These are phyloP conservation scores for Erythrobasidium yunnanense DNA, from an alignment of 768 basidiomycete genomes.

Conservation along the genomic window DNA sequence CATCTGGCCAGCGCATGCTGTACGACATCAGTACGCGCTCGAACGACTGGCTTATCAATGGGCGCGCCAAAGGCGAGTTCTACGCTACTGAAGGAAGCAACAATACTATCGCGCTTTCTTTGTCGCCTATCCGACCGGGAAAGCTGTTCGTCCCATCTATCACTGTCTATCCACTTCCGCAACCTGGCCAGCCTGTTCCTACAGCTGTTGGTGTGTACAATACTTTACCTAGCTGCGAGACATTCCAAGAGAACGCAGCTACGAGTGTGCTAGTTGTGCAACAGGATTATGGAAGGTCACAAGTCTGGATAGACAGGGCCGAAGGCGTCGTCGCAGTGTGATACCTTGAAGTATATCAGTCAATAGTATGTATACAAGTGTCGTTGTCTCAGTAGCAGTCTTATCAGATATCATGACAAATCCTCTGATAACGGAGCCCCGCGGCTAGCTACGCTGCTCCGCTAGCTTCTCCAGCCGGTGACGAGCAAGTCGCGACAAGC, in stretches of 20 bases:
- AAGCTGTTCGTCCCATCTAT: constrained; percentile 1
- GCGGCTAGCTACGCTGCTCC: too few relatives aligned
- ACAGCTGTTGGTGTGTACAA: not conserved
- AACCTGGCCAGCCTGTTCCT: too few relatives aligned
- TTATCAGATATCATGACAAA: too few relatives aligned
- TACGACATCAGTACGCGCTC: not conserved
- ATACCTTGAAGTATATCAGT: not conserved
- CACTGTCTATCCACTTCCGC: not conserved
- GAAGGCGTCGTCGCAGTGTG: not conserved
- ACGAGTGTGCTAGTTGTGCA: not conserved
- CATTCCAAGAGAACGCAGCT: not conserved
- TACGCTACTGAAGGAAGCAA: not conserved
- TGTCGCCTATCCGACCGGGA: not conserved
- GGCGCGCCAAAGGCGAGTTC: not conserved
- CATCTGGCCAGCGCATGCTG: constrained; percentile 6
- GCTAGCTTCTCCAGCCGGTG: too few relatives aligned
- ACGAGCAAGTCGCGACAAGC: too few relatives aligned
- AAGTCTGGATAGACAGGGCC: not conserved
- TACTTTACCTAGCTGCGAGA: not conserved
- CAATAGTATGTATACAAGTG: not conserved
- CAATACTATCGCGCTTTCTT: not conserved
- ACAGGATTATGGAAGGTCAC: not conserved
- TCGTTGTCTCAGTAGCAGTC: not conserved
- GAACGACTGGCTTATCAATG: not conserved
- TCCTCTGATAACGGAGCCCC: too few relatives aligned